Conservation (phyloP, 2,329 filamentous ascomycete species). For the Diplodia scrobiculata region DNA sequence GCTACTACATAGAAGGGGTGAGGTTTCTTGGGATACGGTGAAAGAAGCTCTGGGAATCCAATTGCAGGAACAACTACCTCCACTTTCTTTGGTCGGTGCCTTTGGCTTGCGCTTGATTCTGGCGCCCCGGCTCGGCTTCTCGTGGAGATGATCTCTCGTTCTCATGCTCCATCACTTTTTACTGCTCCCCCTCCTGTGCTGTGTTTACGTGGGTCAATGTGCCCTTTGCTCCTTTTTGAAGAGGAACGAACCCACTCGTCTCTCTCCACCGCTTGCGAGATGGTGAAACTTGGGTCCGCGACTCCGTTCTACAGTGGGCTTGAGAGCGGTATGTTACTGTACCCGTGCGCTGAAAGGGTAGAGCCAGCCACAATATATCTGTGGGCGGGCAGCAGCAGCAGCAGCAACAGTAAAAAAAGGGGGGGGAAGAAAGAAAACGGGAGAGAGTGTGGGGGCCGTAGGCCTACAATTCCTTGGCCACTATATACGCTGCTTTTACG, state of each 20-base stretch:
- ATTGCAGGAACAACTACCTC: neutral
- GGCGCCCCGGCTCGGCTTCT: neutral
- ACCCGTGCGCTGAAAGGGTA: neutral
- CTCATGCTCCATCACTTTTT: neutral
- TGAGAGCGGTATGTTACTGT: neutral
- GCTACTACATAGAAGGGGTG: neutral
- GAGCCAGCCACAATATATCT: neutral
- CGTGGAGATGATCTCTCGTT: neutral
- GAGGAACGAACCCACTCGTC: neutral
- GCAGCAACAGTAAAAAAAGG: too few species aligned
- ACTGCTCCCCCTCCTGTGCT: neutral
- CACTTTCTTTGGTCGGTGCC: too few species aligned
- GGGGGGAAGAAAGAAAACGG: neutral
- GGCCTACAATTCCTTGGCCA: neutral
- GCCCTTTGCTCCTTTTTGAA: neutral
- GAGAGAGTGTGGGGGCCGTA: neutral
- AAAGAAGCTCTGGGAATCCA: neutral
- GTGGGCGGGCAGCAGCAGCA: neutral
- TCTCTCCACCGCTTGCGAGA: neutral
- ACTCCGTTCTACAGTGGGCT: neutral
- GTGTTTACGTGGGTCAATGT: neutral
- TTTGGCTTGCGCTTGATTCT: neutral
- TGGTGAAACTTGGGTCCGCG: neutral
- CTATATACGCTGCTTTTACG: neutral
- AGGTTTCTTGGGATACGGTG: neutral